Evolutionary conservation across 371 early-diverging fungal genomes (phyloP).

Genomic region (Mucor indicus): DNA sequence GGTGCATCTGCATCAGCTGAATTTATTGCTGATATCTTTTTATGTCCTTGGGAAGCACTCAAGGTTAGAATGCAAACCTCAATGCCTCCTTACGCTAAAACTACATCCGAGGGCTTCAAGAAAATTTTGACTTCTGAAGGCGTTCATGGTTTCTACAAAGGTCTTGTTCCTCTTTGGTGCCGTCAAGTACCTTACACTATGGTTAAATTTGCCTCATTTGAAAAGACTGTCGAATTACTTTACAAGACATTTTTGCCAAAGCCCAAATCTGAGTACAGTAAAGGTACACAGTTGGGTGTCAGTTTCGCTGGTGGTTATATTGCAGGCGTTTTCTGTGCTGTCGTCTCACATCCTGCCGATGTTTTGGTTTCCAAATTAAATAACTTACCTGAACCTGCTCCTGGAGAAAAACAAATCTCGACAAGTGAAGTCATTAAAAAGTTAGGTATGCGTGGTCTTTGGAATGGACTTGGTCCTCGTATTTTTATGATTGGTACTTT

Average conservation of each 20-base stretch:
- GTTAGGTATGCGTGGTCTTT: slow-evolving; percentile 60
- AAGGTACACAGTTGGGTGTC: slow-evolving; percentile 74
- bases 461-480: slow-evolving; percentile 69
- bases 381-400: slow-evolving; percentile 65
- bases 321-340: slow-evolving; percentile 91
- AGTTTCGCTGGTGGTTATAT: slow-evolving; percentile 86
- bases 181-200: slow-evolving; percentile 94
- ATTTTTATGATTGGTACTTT: slow-evolving; percentile 75
- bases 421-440: slow-evolving; percentile 55
- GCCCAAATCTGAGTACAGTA: slow-evolving; percentile 75
- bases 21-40: slow-evolving; percentile 81
- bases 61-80: slow-evolving; percentile 82
- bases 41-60: slow-evolving; percentile 83
- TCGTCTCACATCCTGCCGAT: slow-evolving; percentile 96
- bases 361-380: slow-evolving; percentile 89
- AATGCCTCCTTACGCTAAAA: slow-evolving; percentile 64
- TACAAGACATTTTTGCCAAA: slow-evolving; percentile 68
- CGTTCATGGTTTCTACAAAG: slow-evolving; percentile 68
- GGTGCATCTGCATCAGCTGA: slow-evolving; percentile 85
- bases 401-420: slow-evolving; percentile 51
- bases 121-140: slow-evolving; percentile 64
- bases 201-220: slow-evolving; percentile 93
- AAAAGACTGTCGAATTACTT: slow-evolving; percentile 72
- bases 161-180: slow-evolving; percentile 76
- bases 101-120: slow-evolving; percentile 61